Evolutionary conservation across 2,329 filamentous ascomycete genomes (phyloP).

Genomic region (Epichloe elymi): DNA sequence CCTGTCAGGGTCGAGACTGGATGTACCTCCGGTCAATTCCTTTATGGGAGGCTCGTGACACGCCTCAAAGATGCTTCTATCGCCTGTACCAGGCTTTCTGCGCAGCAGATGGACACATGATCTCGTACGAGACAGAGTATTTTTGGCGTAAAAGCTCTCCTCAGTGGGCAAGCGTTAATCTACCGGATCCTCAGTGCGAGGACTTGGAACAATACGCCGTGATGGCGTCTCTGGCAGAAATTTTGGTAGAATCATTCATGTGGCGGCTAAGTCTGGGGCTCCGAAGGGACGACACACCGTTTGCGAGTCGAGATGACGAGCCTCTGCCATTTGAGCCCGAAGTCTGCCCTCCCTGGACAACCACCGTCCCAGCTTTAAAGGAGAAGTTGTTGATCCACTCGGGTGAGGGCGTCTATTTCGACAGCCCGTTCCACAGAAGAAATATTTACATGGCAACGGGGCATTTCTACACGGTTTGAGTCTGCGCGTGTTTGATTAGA

Average conservation of each 20-base stretch:
- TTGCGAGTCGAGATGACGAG: slow-evolving; percentile 1
- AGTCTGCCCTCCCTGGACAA: slow-evolving; percentile 4
- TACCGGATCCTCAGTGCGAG: slow-evolving; percentile 10
- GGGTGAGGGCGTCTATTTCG: background rate
- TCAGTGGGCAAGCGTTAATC: slow-evolving; percentile 8
- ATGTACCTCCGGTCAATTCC: slow-evolving; percentile 8
- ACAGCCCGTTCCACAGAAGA: slow-evolving; percentile 7
- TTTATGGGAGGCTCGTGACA: slow-evolving; percentile 13
- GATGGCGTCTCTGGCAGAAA: slow-evolving; percentile 13
- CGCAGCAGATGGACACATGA: slow-evolving; percentile 11
- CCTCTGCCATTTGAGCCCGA: slow-evolving; percentile 3
- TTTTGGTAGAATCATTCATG: slow-evolving; percentile 12
- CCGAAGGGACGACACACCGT: slow-evolving; percentile 5
- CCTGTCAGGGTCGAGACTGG: slow-evolving; percentile 5
- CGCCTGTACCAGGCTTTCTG: slow-evolving; percentile 17
- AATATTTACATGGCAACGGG: slow-evolving; percentile 7
- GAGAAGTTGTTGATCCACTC: slow-evolving; percentile 3
- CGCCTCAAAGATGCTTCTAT: slow-evolving; percentile 14
- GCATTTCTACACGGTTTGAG: slow-evolving; percentile 9
- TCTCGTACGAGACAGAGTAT: slow-evolving; percentile 16
- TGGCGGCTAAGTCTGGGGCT: slow-evolving; percentile 13
- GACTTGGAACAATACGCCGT: slow-evolving; percentile 13
- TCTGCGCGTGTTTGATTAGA: too few relatives aligned
- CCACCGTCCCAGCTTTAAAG: background rate
- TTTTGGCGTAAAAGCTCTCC: slow-evolving; percentile 12